phyloP scores from a whole-genome alignment of 441 rosid genomes.

The Aquilaria agallochum region DNA sequence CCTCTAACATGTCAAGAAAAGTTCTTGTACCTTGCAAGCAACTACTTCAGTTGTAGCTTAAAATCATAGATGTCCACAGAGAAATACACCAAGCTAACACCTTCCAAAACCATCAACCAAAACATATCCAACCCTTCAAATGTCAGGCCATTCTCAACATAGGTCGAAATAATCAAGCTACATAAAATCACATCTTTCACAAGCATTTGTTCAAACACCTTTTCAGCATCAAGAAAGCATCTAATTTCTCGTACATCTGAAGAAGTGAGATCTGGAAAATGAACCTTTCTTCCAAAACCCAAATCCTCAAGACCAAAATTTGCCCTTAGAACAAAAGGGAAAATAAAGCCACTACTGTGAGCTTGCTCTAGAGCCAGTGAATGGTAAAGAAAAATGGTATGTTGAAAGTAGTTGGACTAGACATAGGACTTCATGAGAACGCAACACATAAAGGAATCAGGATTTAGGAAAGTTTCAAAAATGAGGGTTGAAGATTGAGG shows the following conservation, averaged over 20 bases:
- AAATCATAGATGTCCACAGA: slow-evolving; percentile 80
- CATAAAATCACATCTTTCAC: slow-evolving; percentile 64
- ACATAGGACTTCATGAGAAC: slow-evolving; percentile 80
- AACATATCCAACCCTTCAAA: slow-evolving; percentile 45
- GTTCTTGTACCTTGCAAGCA: slow-evolving; percentile 40
- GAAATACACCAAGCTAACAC: slow-evolving; percentile 38
- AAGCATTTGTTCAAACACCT: slow-evolving; percentile 70
- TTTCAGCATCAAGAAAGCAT: slow-evolving; percentile 40
- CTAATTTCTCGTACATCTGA: slow-evolving; percentile 67
- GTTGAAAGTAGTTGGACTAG: slow-evolving; percentile 38
- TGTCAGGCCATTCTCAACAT: slow-evolving; percentile 51
- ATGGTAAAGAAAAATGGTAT: slow-evolving; percentile 55
- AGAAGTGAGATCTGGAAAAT: slow-evolving; percentile 66
- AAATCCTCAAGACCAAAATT: slow-evolving; percentile 59
- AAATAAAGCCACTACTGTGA: slow-evolving; percentile 38
- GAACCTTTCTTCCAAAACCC: slow-evolving; percentile 43
- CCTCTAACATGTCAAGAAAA: slow-evolving; percentile 49
- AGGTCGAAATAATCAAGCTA: slow-evolving; percentile 70
- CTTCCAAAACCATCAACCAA: slow-evolving; percentile 41
- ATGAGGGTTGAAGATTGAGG: slow-evolving; percentile 50
- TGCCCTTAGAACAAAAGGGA: slow-evolving; percentile 81
- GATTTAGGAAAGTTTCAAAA: slow-evolving; percentile 46
- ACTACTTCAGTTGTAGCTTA: slow-evolving; percentile 53
- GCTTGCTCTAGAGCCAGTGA: slow-evolving; percentile 28
- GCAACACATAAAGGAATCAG: slow-evolving; percentile 91